Evolutionary conservation across 371 early-diverging fungal species (phyloP).

Genomic region (Nematocida sp.): DNA sequence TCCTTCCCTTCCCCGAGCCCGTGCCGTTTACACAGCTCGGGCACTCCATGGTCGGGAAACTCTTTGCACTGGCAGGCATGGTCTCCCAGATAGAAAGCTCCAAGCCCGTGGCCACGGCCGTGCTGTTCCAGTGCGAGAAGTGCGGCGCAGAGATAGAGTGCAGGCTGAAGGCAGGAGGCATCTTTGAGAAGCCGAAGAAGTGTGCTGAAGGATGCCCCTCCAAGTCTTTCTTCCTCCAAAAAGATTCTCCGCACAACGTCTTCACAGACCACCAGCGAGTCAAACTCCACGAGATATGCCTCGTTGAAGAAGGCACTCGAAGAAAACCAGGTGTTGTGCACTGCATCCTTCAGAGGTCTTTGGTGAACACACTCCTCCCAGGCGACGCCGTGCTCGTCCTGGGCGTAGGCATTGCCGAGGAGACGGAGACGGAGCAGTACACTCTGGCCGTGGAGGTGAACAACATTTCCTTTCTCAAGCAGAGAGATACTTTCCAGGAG

Average conservation of each 20-base stretch:
- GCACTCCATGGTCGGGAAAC: constrained; percentile 27
- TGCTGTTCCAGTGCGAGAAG: constrained; percentile 59
- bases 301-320: background rate
- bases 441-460: constrained; percentile 56
- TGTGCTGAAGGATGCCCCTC: constrained; percentile 57
- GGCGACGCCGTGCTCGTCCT: constrained; percentile 60
- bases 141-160: constrained; percentile 52
- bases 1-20: constrained; percentile 5
- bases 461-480: constrained; percentile 54
- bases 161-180: constrained; percentile 24
- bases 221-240: constrained; percentile 51
- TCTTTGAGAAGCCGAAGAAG: constrained; percentile 51
- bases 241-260: constrained; percentile 28
- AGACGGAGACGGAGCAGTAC: constrained; percentile 50
- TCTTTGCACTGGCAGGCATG: constrained; percentile 54
- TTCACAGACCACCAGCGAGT: constrained; percentile 60
- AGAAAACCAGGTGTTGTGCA: constrained; percentile 51
- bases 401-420: constrained; percentile 57
- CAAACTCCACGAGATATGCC: constrained; percentile 56
- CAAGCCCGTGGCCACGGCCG: constrained; percentile 29
- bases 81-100: constrained; percentile 57
- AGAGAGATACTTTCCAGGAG: constrained; percentile 34
- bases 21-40: constrained; percentile 16
- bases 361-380: constrained; percentile 58
- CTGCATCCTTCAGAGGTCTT: constrained; percentile 50